Evolutionary conservation across 768 basidiomycete species (phyloP).

Genomic region (Leccinum truebloodii): DNA sequence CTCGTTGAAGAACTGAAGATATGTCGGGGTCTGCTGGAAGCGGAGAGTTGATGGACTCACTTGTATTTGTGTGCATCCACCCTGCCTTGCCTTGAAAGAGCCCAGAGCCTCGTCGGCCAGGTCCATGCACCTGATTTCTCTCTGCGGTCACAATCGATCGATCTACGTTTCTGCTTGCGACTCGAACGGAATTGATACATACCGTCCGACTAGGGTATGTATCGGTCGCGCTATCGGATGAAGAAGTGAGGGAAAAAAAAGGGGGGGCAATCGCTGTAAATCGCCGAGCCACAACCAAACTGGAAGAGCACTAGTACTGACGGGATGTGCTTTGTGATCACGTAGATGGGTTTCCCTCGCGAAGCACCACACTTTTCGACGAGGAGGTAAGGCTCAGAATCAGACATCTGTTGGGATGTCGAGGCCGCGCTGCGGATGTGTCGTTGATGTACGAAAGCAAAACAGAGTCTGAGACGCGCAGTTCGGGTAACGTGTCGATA

Average conservation of each 20-base stretch:
- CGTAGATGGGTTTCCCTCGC: constrained; percentile 43
- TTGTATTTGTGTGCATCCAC: constrained; percentile 44
- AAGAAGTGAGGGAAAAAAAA: background rate
- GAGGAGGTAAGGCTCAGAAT: constrained; percentile 38
- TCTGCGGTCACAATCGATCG: constrained; percentile 26
- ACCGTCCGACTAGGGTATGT: constrained; percentile 37
- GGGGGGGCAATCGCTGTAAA: constrained; percentile 17
- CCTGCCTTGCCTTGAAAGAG: constrained; percentile 41
- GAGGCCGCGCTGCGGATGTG: constrained; percentile 12
- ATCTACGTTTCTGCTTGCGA: constrained; percentile 2
- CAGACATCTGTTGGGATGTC: constrained; percentile 23
- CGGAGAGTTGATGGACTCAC: constrained; percentile 23
- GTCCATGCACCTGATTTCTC: constrained; percentile 47
- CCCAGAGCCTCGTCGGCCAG: constrained; percentile 41
- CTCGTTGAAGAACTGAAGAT: constrained; percentile 42
- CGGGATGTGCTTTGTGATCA: constrained; percentile 44
- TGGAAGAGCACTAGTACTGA: constrained; percentile 29
- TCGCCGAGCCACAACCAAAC: constrained; percentile 9
- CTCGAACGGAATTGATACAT: constrained; percentile 13
- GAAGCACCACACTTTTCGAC: constrained; percentile 44
- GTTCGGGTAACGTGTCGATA: constrained; percentile 29
- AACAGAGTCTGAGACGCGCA: constrained; percentile 19
- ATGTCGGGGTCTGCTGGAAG: constrained; percentile 2
- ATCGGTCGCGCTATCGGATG: constrained; percentile 30
- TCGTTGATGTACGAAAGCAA: constrained; percentile 30